phyloP scores from a whole-genome alignment of 2,329 filamentous ascomycete species.

The Macrophomina pseudophaseolina region DNA sequence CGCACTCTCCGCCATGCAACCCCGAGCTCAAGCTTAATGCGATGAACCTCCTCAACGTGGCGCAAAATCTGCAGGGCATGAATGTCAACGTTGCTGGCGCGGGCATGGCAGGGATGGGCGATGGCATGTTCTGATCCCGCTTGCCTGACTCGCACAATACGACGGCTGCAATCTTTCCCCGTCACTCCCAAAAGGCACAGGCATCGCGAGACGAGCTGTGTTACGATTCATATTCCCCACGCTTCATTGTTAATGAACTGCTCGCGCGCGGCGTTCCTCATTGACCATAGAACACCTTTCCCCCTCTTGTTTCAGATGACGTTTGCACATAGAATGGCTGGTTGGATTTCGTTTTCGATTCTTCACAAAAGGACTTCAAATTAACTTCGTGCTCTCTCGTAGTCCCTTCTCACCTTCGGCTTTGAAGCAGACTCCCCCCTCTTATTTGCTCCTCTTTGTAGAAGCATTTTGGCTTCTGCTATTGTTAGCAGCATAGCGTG shows the following conservation, averaged over 20 bases:
- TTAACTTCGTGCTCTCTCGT: not conserved
- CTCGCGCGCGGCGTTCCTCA: constrained; percentile 11
- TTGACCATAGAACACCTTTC: constrained; percentile 11
- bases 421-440: constrained; percentile 18
- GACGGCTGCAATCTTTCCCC: constrained; percentile 2
- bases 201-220: constrained; percentile 22
- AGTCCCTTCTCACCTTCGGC: not conserved
- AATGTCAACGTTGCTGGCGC: constrained; percentile 58
- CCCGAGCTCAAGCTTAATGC: constrained; percentile 71
- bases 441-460: constrained; percentile 1
- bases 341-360: constrained; percentile 19
- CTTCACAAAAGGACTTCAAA: not conserved
- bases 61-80: constrained; percentile 48
- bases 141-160: constrained; percentile 14
- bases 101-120: constrained; percentile 62
- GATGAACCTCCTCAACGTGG: constrained; percentile 39
- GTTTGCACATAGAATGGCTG: constrained; percentile 20
- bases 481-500: constrained; percentile 19
- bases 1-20: constrained; percentile 84
- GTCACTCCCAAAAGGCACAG: constrained; percentile 1
- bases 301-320: constrained; percentile 1
- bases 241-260: not conserved
- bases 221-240: constrained; percentile 13
- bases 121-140: constrained; percentile 51
- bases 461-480: constrained; percentile 10